A percentile compares a stretch with the other conserved stretches of the same genome.
Conservation (phyloP, 2,329 filamentous ascomycete species). For the Ascochyta rabiei region DNA sequence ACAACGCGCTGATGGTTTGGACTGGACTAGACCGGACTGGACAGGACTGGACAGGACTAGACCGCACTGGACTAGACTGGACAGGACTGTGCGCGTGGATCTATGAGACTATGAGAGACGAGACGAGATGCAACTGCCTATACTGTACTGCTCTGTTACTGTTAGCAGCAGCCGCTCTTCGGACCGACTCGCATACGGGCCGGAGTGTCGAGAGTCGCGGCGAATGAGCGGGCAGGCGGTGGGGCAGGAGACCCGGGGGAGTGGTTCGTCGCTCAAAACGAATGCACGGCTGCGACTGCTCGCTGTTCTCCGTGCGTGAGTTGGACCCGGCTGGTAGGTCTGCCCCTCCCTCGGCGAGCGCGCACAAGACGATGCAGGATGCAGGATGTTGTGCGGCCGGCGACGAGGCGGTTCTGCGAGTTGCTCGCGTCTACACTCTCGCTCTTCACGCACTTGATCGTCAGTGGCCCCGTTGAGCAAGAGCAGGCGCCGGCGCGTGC, state of each 20-base stretch:
- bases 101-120: too few relatives aligned
- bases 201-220: conserved; percentile 1
- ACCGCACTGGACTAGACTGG: too few relatives aligned
- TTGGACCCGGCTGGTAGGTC: conserved; percentile 4
- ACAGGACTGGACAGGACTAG: too few relatives aligned
- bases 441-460: too few relatives aligned
- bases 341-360: conserved; percentile 8
- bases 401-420: too few relatives aligned
- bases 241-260: not conserved
- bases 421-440: too few relatives aligned
- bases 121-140: too few relatives aligned
- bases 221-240: conserved; percentile 3
- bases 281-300: not conserved
- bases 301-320: conserved; percentile 1
- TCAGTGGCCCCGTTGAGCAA: too few relatives aligned
- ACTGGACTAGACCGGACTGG: too few relatives aligned
- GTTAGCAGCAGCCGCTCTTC: not conserved
- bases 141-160: too few relatives aligned
- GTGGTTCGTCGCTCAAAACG: not conserved
- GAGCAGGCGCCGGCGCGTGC: conserved; percentile 11
- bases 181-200: conserved; percentile 12
- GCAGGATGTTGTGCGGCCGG: conserved; percentile 2
- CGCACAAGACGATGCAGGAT: not conserved
- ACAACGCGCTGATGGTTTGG: too few relatives aligned
- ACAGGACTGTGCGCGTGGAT: too few relatives aligned